Evolutionary conservation across 176 grass and related monocot species (phyloP).

Genomic region (Lolium multiflorum): DNA sequence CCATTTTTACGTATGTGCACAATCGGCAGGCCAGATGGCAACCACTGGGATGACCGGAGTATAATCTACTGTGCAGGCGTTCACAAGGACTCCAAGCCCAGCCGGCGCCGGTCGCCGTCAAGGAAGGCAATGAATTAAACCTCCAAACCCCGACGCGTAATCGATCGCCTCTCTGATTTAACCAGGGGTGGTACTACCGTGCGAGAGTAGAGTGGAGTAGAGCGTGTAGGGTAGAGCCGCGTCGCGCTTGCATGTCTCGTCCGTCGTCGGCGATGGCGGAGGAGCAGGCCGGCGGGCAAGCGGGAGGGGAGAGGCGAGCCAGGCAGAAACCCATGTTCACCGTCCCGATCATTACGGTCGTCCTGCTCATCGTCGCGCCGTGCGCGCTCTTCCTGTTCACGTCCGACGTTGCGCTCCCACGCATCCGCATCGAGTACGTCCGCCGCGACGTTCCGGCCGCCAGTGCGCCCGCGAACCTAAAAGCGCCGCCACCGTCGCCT

Average conservation of each 20-base stretch:
- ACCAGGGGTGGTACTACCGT: background rate
- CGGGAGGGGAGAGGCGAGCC: slow-evolving; percentile 3
- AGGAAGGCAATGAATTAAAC: background rate
- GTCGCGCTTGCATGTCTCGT: slow-evolving; percentile 5
- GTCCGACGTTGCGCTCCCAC: slow-evolving; percentile 44
- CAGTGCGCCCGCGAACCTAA: background rate
- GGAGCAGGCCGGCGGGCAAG: background rate
- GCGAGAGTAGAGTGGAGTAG: background rate
- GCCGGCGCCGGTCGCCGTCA: slow-evolving; percentile 1
- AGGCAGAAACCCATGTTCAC: background rate
- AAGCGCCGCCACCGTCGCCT: background rate
- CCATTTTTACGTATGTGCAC: background rate
- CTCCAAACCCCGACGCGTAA: background rate
- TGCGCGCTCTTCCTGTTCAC: slow-evolving; percentile 44
- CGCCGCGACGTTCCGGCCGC: background rate
- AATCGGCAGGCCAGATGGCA: background rate
- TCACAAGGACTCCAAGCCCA: slow-evolving; percentile 6
- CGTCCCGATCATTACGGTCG: slow-evolving; percentile 14
- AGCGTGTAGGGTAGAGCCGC: background rate
- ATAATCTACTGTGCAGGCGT: slow-evolving; percentile 24
- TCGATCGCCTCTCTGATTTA: background rate
- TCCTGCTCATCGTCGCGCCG: slow-evolving; percentile 39
- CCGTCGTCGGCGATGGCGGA: slow-evolving; percentile 21
- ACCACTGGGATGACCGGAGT: background rate
- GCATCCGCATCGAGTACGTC: slow-evolving; percentile 53